Percentiles rank a stretch among this genome's conserved stretches.
Evolutionary conservation across 2,329 filamentous ascomycete species (phyloP).

Genomic region (Trichoderma guizhouense): DNA sequence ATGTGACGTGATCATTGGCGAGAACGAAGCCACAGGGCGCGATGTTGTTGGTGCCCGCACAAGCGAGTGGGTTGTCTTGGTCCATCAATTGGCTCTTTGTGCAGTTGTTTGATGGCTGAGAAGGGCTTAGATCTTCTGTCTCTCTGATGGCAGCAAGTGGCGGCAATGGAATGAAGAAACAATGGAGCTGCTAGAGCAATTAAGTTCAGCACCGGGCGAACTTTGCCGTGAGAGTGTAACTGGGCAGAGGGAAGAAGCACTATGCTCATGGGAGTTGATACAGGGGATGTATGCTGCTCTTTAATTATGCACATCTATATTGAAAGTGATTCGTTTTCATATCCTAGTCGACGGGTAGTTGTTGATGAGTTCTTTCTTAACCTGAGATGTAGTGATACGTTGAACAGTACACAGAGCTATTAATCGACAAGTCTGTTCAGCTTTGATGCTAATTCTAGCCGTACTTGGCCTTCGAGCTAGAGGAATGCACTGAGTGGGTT

Average conservation of each 20-base stretch:
- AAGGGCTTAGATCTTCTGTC: neutral
- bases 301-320: neutral
- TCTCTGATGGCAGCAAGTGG: neutral
- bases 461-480: neutral
- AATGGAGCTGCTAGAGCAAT: neutral
- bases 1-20: neutral
- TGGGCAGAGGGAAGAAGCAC: neutral
- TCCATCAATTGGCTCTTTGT: neutral
- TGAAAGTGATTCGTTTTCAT: neutral
- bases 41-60: slow-evolving; percentile 12
- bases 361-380: neutral
- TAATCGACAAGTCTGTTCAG: neutral
- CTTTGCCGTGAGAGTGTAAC: neutral
- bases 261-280: neutral
- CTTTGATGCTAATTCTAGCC: neutral
- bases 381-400: neutral
- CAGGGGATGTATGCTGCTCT: neutral
- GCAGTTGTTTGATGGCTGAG: neutral
- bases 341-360: neutral
- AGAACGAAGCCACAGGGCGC: neutral
- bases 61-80: neutral
- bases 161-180: neutral
- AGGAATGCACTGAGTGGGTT: neutral
- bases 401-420: too few species aligned
- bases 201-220: neutral